These are phyloP conservation scores for Trypethelium eluteriae DNA, from an alignment of 495 filamentous ascomycete species.

Conservation along the genomic window DNA sequence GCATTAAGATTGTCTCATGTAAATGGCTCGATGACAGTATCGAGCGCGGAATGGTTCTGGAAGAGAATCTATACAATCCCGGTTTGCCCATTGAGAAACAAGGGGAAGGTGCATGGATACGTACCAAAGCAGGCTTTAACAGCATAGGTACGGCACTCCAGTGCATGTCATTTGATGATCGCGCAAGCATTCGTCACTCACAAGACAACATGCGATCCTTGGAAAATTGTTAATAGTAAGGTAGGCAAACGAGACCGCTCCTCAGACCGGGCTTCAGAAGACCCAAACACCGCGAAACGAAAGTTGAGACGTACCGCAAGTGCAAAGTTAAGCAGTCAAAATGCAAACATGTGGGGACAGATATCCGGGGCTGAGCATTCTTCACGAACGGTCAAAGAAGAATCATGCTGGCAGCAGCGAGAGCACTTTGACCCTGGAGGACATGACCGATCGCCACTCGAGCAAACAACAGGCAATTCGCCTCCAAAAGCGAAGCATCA, in stretches of 20 bases:
- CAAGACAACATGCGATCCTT: not conserved
- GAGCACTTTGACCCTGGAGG: conserved; percentile 32
- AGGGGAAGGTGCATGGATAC: conserved; percentile 70
- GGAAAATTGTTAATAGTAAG: conserved; percentile 7
- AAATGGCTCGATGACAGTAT: conserved; percentile 85
- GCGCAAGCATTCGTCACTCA: too few species aligned
- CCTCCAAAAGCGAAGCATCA: not conserved
- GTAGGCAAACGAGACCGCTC: conserved; percentile 42
- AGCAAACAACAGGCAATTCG: conserved; percentile 11
- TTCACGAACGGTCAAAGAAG: conserved; percentile 31
- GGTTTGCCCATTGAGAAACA: conserved; percentile 57
- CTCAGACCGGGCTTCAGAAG: conserved; percentile 20
- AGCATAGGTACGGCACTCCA: conserved; percentile 16
- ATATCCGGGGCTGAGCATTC: conserved; percentile 56
- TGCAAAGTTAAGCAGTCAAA: conserved; percentile 68
- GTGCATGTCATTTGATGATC: not conserved
- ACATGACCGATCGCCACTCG: conserved; percentile 16
- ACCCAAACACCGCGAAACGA: conserved; percentile 44
- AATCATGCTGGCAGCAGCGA: conserved; percentile 12
- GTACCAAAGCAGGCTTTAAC: not conserved
- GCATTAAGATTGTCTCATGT: conserved; percentile 63
- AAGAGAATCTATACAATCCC: conserved; percentile 77
- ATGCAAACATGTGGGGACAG: conserved; percentile 76
- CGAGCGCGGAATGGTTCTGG: conserved; percentile 85
- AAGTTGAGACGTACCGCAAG: conserved; percentile 78